Evolutionary conservation across 331 rosid species (phyloP).

Genomic region (Malus hybrid): DNA sequence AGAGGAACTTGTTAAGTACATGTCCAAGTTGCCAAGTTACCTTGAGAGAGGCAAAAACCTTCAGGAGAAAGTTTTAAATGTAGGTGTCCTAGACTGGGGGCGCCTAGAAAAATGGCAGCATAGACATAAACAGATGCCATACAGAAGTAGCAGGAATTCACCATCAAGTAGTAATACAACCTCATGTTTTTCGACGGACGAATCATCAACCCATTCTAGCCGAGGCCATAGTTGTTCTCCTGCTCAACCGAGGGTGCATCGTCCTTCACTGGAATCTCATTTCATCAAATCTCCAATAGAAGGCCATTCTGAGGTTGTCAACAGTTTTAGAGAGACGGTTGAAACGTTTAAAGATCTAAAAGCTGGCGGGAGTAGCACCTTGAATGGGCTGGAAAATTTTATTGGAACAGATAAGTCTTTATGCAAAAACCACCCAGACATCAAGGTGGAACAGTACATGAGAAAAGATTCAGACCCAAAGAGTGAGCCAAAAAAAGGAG

Average conservation of each 20-base stretch:
- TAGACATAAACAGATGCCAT: conserved; percentile 39
- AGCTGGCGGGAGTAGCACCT: conserved; percentile 14
- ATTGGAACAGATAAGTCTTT: conserved; percentile 23
- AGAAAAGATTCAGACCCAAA: conserved; percentile 20
- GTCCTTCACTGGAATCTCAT: conserved; percentile 51
- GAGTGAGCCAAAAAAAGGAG: conserved; percentile 25
- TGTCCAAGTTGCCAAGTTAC: conserved; percentile 85
- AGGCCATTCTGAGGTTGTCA: conserved; percentile 27
- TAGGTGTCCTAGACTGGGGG: conserved; percentile 97
- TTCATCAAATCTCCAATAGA: conserved; percentile 28
- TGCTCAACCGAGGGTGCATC: conserved; percentile 32
- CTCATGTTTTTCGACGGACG: conserved; percentile 46
- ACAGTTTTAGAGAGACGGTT: conserved; percentile 22
- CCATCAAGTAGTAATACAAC: conserved; percentile 48
- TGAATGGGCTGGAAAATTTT: conserved; percentile 24
- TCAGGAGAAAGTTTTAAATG: conserved; percentile 66
- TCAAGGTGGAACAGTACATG: conserved; percentile 27
- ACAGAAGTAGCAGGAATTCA: conserved; percentile 32
- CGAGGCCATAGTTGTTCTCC: conserved; percentile 47
- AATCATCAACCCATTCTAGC: conserved; percentile 43
- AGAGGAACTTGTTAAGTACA: conserved; percentile 78
- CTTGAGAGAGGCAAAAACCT: conserved; percentile 56
- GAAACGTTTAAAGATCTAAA: conserved; percentile 30
- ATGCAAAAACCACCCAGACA: conserved; percentile 24
- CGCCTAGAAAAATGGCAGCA: conserved; percentile 75